phyloP scores from a whole-genome alignment of 306 rosid genomes.

The Glycyrrhiza uralensis region DNA sequence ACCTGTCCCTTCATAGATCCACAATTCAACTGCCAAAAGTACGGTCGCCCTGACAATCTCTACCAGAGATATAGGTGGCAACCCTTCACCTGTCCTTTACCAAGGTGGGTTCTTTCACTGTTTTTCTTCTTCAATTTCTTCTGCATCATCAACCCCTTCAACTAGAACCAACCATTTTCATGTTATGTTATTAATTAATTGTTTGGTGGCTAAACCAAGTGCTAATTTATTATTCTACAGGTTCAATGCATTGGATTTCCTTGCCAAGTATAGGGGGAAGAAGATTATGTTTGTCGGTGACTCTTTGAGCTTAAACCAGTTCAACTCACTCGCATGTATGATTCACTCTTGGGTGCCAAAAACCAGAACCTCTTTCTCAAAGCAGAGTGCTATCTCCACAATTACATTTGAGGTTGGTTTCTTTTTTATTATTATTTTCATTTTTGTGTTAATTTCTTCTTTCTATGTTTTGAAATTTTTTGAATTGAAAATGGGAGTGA shows the following conservation, averaged over 20 bases:
- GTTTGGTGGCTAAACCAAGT: not conserved
- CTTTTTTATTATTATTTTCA: not conserved
- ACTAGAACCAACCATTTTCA: not conserved
- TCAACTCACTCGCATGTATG: constrained; percentile 84
- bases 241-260: constrained; percentile 68
- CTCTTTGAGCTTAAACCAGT: constrained; percentile 84
- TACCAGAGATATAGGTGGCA: constrained; percentile 88
- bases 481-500: constrained; percentile 1
- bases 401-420: constrained; percentile 67
- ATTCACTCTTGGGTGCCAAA: constrained; percentile 79
- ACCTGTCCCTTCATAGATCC: constrained; percentile 89
- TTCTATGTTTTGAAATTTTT: not conserved
- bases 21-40: constrained; percentile 83
- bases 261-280: constrained; percentile 78
- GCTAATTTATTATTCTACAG: too few species aligned
- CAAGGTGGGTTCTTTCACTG: constrained; percentile 46
- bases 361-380: constrained; percentile 38
- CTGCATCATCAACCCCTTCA: not conserved
- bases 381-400: constrained; percentile 42
- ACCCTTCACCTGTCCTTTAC: constrained; percentile 72
- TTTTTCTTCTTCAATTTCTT: not conserved
- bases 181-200: too few species aligned
- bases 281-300: constrained; percentile 98
- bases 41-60: constrained; percentile 67
- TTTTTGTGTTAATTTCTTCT: not conserved